These are phyloP conservation scores for Zarea fungicola DNA, from an alignment of 2,329 filamentous ascomycete species.

Conservation along the genomic window DNA sequence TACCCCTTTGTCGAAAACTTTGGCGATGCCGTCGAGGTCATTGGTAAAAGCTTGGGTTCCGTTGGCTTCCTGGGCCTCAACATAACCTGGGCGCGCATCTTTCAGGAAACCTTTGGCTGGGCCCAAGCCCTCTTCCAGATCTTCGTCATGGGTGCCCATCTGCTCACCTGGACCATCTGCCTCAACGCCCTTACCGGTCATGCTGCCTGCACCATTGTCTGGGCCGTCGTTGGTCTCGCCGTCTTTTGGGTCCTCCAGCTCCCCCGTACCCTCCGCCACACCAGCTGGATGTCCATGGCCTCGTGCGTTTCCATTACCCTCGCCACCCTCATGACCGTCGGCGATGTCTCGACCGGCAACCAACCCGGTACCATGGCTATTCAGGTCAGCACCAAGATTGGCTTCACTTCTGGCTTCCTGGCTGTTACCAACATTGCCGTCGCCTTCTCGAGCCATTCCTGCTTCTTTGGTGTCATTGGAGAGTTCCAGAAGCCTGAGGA, in stretches of 20 bases:
- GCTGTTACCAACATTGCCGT: constrained; percentile 61
- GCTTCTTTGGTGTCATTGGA: constrained; percentile 61
- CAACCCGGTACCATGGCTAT: constrained; percentile 31
- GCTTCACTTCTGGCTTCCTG: constrained; percentile 49
- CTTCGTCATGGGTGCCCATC: constrained; percentile 64
- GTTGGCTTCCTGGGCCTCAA: constrained; percentile 45
- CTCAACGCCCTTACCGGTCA: constrained; percentile 59
- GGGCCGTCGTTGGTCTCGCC: constrained; percentile 53
- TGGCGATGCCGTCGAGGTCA: constrained; percentile 58
- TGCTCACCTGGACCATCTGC: constrained; percentile 63
- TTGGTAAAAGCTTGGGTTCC: constrained; percentile 39
- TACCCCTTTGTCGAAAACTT: constrained; percentile 65
- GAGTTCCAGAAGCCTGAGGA: constrained; percentile 58
- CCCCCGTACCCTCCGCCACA: constrained; percentile 57
- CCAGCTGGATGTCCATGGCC: constrained; percentile 56
- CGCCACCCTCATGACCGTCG: constrained; percentile 59
- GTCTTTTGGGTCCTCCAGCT: constrained; percentile 55
- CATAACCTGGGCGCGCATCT: constrained; percentile 45
- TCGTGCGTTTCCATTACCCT: constrained; percentile 59
- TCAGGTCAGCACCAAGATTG: constrained; percentile 31
- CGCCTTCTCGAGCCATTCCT: constrained; percentile 60
- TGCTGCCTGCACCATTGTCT: constrained; percentile 58
- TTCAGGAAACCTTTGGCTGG: constrained; percentile 55
- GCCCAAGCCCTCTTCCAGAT: constrained; percentile 58
- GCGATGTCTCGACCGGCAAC: constrained; percentile 49